phyloP scores from a whole-genome alignment of 305 asterid species.

The Fraxinus baroniana region DNA sequence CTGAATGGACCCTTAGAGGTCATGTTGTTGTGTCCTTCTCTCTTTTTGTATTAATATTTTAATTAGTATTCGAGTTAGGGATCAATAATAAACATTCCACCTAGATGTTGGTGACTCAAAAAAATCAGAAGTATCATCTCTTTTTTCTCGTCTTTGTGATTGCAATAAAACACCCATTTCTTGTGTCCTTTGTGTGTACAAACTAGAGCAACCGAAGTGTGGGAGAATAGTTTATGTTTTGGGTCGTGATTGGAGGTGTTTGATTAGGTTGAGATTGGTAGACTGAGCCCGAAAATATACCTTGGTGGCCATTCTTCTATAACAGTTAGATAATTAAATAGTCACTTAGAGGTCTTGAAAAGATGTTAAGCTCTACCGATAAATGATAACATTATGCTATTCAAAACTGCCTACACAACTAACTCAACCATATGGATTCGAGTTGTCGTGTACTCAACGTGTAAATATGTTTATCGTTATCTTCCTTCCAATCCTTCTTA shows the following conservation, averaged over 20 bases:
- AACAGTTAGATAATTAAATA: too few species aligned
- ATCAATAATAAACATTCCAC: not conserved
- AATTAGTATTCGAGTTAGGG: not conserved
- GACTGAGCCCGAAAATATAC: too few species aligned
- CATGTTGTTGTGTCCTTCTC: not conserved
- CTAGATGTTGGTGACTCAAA: not conserved
- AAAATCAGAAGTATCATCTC: not conserved
- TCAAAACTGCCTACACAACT: not conserved
- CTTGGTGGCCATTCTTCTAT: not conserved
- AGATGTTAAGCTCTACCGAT: not conserved
- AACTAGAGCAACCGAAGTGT: too few species aligned
- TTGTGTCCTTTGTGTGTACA: too few species aligned
- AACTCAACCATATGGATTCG: not conserved
- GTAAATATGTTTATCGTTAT: not conserved
- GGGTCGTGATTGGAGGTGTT: too few species aligned
- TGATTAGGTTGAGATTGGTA: too few species aligned
- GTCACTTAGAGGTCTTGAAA: not conserved
- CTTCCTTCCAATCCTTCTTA: not conserved
- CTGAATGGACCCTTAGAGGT: not conserved
- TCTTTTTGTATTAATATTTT: not conserved
- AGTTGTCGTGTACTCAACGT: not conserved
- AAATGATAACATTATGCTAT: too few species aligned
- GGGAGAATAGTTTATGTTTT: too few species aligned
- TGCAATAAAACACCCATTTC: too few species aligned
- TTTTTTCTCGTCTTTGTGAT: too few species aligned